phyloP scores from a whole-genome alignment of 116 monocot genomes.

The Posidonia oceanica region DNA sequence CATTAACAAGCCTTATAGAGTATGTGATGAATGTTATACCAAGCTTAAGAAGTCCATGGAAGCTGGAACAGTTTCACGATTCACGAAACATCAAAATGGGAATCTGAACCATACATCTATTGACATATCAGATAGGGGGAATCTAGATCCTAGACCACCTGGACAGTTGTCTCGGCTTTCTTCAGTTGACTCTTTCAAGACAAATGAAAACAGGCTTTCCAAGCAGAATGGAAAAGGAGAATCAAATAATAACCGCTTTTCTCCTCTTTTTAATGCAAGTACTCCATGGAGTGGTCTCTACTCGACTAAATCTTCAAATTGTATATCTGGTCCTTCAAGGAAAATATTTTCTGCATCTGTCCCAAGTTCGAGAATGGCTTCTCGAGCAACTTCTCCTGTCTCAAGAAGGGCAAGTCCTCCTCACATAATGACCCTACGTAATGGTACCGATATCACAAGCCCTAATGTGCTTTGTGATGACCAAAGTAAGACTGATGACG shows the following conservation, averaged over 20 bases:
- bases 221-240: conserved; percentile 42
- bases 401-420: conserved; percentile 48
- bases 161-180: conserved; percentile 42
- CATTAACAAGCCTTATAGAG: conserved; percentile 66
- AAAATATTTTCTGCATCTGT: conserved; percentile 76
- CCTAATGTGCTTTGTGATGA: conserved; percentile 33
- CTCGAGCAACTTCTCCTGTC: conserved; percentile 64
- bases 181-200: conserved; percentile 60
- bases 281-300: conserved; percentile 40
- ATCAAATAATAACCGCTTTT: conserved; percentile 23
- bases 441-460: conserved; percentile 22
- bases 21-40: conserved; percentile 72
- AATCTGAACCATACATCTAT: conserved; percentile 18
- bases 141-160: conserved; percentile 12
- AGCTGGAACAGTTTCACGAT: conserved; percentile 22
- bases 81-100: conserved; percentile 37
- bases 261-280: conserved; percentile 33
- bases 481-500: conserved; percentile 30
- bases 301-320: conserved; percentile 32
- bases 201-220: conserved; percentile 29
- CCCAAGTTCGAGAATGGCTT: conserved; percentile 60
- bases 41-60: conserved; percentile 53
- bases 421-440: conserved; percentile 17
- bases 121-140: conserved; percentile 47
- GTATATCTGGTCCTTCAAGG: conserved; percentile 41